Evolutionary conservation across 129 eudicot species (phyloP).

Genomic region (Chrysanthemum lavandulifolium): DNA sequence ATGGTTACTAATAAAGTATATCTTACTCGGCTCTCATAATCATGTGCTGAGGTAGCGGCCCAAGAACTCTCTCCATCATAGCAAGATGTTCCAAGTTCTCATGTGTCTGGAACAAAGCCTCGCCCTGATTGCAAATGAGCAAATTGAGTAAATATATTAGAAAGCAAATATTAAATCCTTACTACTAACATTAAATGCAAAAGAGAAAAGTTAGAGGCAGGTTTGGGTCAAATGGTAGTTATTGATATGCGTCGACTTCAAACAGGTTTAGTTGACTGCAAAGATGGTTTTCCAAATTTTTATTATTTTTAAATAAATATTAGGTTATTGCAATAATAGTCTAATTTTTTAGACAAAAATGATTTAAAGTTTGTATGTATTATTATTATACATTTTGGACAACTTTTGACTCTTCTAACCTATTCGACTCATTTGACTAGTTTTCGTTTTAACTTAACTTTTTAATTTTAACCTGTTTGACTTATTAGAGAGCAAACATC

Average conservation of each 20-base stretch:
- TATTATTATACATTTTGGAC: neutral
- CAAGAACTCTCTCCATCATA: constrained; percentile 98
- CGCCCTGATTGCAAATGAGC: constrained; percentile 55
- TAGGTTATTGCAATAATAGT: no score
- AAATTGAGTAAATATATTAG: neutral
- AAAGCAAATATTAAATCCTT: neutral
- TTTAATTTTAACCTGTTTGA: neutral
- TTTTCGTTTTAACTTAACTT: neutral
- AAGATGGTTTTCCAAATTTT: neutral
- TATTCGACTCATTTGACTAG: neutral
- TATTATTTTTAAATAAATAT: neutral
- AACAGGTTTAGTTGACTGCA: no score
- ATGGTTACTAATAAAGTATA: neutral
- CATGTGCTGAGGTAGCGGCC: constrained; percentile 93
- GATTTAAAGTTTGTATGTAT: neutral
- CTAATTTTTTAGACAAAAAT: neutral
- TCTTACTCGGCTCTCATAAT: constrained; percentile 81
- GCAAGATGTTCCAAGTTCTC: constrained; percentile 99
- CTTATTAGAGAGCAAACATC: neutral
- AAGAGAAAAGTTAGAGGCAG: neutral
- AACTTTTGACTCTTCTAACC: neutral
- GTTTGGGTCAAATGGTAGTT: neutral
- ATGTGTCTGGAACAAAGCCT: constrained; percentile 93
- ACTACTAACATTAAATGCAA: constrained; percentile 2
- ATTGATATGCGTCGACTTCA: no score